These are phyloP conservation scores for Erythrophleum ivorense DNA, from an alignment of 331 rosid genomes.

Conservation along the genomic window DNA sequence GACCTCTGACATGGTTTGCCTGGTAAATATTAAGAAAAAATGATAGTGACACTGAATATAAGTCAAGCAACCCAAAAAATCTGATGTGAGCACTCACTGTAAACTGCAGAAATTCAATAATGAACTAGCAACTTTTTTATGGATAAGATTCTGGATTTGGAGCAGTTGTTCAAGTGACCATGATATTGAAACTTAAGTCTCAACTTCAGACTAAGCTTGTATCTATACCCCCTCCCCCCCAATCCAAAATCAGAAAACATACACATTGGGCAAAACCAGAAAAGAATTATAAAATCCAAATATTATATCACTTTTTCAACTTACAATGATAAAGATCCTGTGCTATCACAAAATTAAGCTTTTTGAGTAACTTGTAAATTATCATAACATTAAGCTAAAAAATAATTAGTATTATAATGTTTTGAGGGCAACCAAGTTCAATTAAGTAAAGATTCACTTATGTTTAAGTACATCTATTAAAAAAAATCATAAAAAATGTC, in stretches of 20 bases:
- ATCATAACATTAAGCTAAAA: not conserved
- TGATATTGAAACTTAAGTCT: conserved; percentile 26
- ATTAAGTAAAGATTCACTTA: conserved; percentile 8
- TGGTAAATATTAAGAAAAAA: conserved; percentile 48
- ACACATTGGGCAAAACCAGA: conserved; percentile 18
- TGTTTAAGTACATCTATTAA: conserved; percentile 15
- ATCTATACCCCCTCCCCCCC: not conserved
- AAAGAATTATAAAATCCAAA: not conserved
- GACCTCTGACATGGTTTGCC: conserved; percentile 65
- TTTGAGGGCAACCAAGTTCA: conserved; percentile 27
- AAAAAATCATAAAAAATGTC: conserved; percentile 18
- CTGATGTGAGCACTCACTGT: not conserved
- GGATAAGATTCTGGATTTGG: conserved; percentile 17
- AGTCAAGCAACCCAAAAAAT: conserved; percentile 17
- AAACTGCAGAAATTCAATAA: conserved; percentile 26
- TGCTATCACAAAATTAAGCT: not conserved
- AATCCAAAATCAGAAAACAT: conserved; percentile 16
- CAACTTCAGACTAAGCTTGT: conserved; percentile 23
- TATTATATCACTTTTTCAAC: not conserved
- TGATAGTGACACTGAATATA: conserved; percentile 26
- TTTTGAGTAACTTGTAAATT: not conserved
- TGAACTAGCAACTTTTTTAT: conserved; percentile 13
- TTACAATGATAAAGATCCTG: not conserved
- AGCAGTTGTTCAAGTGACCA: conserved; percentile 20
- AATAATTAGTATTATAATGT: not conserved